Evolutionary conservation across 257 asterid genomes (phyloP).

Genomic region (Solanum rostratum): DNA sequence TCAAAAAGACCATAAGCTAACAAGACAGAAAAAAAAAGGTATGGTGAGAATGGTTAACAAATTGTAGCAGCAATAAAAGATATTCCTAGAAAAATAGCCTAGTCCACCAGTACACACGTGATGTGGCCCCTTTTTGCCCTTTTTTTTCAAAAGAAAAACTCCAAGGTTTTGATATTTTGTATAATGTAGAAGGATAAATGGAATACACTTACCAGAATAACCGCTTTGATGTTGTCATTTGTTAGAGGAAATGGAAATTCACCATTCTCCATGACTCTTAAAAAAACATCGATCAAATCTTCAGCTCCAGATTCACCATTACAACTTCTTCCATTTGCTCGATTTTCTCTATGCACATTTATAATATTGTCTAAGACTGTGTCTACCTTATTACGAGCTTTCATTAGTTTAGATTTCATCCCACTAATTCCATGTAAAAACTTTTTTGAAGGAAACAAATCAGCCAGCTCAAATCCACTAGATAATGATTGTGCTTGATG

Average conservation of each 20-base stretch:
- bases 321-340: neutral
- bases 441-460: neutral
- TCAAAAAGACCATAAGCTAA: neutral
- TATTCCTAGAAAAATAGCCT: neutral
- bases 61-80: neutral
- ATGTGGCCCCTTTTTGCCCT: neutral
- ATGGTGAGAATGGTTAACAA: neutral
- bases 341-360: neutral
- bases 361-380: neutral
- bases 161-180: neutral
- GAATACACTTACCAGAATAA: neutral
- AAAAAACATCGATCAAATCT: neutral
- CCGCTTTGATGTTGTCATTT: neutral
- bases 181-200: neutral
- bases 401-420: neutral
- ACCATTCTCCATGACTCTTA: neutral
- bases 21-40: neutral
- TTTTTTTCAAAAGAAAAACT: neutral
- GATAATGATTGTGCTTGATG: neutral
- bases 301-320: neutral
- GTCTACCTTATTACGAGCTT: neutral
- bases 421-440: neutral
- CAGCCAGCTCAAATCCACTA: neutral
- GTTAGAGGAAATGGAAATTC: neutral
- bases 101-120: neutral